Conservation (phyloP, 768 basidiomycete genomes). For the Dacryopinax primogenitus region DNA sequence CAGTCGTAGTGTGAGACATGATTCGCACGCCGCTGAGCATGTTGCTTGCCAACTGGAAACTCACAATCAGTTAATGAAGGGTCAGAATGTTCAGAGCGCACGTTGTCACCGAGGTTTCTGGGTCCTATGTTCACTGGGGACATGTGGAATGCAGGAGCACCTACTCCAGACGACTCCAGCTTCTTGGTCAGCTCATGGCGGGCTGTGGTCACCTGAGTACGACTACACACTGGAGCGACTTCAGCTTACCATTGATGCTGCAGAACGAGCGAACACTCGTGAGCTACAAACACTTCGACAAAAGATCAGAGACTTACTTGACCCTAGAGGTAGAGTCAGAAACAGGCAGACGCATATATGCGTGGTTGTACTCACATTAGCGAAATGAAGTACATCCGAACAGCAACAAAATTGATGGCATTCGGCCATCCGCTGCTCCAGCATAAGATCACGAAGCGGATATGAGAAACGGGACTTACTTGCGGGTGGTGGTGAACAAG, state of each 20-base stretch:
- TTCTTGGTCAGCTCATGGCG: constrained; percentile 4
- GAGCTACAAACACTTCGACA: neutral
- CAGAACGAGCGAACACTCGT: neutral
- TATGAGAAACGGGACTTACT: neutral
- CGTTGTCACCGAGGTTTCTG: neutral
- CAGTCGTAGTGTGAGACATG: constrained; percentile 4
- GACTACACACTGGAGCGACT: too few relatives aligned
- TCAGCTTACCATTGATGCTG: neutral
- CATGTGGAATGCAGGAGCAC: constrained; percentile 3
- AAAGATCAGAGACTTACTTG: neutral
- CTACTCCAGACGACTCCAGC: neutral
- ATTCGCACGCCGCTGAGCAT: constrained; percentile 1
- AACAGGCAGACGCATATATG: neutral
- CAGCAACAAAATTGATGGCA: neutral
- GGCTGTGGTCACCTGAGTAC: neutral
- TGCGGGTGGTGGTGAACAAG: neutral
- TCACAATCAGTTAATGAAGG: neutral
- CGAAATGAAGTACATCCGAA: neutral
- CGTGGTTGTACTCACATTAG: neutral
- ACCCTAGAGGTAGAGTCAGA: neutral
- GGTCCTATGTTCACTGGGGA: neutral
- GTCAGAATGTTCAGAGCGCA: neutral
- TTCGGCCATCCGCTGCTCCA: neutral
- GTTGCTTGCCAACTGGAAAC: neutral
- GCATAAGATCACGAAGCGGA: neutral